Evolutionary conservation across 495 filamentous ascomycete genomes (phyloP).

Genomic region (Penicillium fimorum): DNA sequence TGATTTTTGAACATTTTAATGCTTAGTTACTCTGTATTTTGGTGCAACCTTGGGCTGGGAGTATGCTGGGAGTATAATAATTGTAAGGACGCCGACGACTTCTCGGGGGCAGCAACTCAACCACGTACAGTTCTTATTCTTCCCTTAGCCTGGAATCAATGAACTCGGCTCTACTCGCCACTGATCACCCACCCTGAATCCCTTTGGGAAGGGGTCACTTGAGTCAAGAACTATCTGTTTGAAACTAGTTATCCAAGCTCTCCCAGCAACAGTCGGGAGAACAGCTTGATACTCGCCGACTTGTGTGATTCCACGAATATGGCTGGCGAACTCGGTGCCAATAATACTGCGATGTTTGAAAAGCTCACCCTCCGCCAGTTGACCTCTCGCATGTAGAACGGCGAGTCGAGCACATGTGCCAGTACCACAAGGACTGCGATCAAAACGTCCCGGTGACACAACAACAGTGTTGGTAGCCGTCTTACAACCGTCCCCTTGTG

Average conservation of each 20-base stretch:
- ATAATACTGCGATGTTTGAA: slow-evolving; percentile 34
- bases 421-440: slow-evolving; percentile 40
- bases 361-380: slow-evolving; percentile 26
- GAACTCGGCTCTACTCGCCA: slow-evolving; percentile 26
- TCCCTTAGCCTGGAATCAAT: background rate
- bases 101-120: background rate
- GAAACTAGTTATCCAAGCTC: slow-evolving; percentile 37
- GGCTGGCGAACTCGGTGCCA: slow-evolving; percentile 30
- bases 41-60: background rate
- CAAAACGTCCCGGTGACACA: slow-evolving; percentile 37
- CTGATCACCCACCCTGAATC: slow-evolving; percentile 32
- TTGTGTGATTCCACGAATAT: slow-evolving; percentile 28
- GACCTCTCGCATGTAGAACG: slow-evolving; percentile 30
- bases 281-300: slow-evolving; percentile 31
- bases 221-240: slow-evolving; percentile 34
- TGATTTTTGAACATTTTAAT: background rate
- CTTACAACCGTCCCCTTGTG: slow-evolving; percentile 19
- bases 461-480: slow-evolving; percentile 31
- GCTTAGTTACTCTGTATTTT: background rate
- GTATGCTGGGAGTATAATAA: background rate
- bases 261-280: slow-evolving; percentile 32
- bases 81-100: background rate
- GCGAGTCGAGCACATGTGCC: slow-evolving; percentile 38
- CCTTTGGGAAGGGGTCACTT: slow-evolving; percentile 34
- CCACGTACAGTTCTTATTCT: background rate